Evolutionary conservation across 2,329 filamentous ascomycete species (phyloP).

Genomic region (Magnaporthales sp.): DNA sequence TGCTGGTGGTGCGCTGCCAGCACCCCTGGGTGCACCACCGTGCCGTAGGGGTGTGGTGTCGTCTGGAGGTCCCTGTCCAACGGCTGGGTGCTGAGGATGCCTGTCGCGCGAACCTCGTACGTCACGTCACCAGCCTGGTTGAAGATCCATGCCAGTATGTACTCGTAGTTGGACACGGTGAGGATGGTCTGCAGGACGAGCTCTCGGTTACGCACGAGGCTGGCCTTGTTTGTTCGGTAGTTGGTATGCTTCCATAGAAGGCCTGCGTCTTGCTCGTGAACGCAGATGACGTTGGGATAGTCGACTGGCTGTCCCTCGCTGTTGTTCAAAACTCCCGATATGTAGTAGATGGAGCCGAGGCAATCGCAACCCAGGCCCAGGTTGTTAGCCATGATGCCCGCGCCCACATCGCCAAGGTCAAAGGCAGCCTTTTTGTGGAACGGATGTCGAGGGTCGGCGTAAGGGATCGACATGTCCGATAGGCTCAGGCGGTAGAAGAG

Average conservation of each 20-base stretch:
- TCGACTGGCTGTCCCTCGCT: constrained; percentile 40
- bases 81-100: constrained; percentile 52
- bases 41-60: constrained; percentile 45
- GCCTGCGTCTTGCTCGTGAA: constrained; percentile 64
- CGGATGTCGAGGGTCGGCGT: constrained; percentile 55
- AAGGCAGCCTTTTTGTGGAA: constrained; percentile 65
- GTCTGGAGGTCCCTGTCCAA: constrained; percentile 45
- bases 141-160: constrained; percentile 43
- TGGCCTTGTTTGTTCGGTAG: constrained; percentile 51
- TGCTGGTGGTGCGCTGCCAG: constrained; percentile 65
- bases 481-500: constrained; percentile 59
- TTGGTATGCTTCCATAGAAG: constrained; percentile 67
- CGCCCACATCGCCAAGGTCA: constrained; percentile 62
- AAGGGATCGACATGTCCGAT: constrained; percentile 63
- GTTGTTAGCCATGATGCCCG: constrained; percentile 60
- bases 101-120: constrained; percentile 56
- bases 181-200: constrained; percentile 61
- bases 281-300: constrained; percentile 49
- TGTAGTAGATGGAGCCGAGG: constrained; percentile 57
- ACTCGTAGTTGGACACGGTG: constrained; percentile 65
- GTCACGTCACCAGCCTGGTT: constrained; percentile 53
- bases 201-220: constrained; percentile 51
- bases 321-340: constrained; percentile 47
- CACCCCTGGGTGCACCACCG: constrained; percentile 53
- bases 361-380: constrained; percentile 66